phyloP scores from a whole-genome alignment of 176 grass and related monocot genomes.

The Saccharum officinarum region DNA sequence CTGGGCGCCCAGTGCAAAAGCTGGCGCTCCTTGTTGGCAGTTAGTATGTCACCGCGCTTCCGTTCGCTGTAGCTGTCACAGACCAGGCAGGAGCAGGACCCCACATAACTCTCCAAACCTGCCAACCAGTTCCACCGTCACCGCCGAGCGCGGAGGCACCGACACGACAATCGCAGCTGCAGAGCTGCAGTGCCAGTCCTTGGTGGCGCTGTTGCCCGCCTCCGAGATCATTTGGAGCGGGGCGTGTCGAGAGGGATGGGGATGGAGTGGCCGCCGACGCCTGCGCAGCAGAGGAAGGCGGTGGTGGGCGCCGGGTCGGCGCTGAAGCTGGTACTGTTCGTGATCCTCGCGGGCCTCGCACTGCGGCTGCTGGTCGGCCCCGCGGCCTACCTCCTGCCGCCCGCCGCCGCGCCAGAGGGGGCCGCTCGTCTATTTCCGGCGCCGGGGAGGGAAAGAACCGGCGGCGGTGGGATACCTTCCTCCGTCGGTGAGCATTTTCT shows the following conservation, averaged over 20 bases:
- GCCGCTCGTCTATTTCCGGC: background rate
- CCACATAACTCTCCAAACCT: background rate
- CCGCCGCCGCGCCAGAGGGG: constrained; percentile 13
- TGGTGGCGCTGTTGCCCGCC: background rate
- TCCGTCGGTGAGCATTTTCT: constrained; percentile 37
- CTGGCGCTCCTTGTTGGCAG: no score
- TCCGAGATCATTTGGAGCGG: background rate
- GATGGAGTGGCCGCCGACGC: constrained; percentile 30
- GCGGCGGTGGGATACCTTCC: background rate
- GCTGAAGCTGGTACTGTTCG: constrained; percentile 49
- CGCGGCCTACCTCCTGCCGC: constrained; percentile 18
- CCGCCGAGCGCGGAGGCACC: background rate
- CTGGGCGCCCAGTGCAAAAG: no score
- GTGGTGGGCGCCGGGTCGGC: background rate
- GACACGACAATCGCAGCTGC: background rate
- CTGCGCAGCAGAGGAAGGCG: constrained; percentile 28
- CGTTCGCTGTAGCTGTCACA: background rate
- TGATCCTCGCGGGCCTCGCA: constrained; percentile 55
- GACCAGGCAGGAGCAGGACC: background rate
- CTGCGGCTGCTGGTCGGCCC: constrained; percentile 48
- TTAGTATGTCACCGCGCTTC: background rate
- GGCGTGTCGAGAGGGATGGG: constrained; percentile 13
- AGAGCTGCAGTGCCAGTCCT: background rate
- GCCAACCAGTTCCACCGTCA: background rate
- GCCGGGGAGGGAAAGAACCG: background rate